phyloP scores from a whole-genome alignment of 306 rosid genomes.

The Prunus padus region DNA sequence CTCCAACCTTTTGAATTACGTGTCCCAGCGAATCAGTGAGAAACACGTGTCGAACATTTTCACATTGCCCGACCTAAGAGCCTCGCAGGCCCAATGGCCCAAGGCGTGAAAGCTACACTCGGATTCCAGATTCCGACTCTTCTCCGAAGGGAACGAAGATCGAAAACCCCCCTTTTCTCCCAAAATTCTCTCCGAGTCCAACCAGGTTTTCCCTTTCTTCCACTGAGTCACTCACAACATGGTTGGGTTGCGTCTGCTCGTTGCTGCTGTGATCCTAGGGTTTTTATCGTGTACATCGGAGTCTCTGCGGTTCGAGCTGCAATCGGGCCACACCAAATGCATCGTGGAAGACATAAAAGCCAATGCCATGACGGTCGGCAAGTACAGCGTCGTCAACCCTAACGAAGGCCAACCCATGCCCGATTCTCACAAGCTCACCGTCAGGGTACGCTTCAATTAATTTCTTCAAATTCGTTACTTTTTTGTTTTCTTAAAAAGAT shows the following conservation, averaged over 20 bases:
- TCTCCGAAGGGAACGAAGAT: not conserved
- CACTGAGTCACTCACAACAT: not conserved
- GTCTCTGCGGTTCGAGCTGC: constrained; percentile 82
- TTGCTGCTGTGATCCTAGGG: constrained; percentile 30
- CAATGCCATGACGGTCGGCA: constrained; percentile 89
- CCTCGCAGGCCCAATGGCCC: not conserved
- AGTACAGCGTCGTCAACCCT: constrained; percentile 64
- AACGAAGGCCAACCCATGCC: constrained; percentile 69
- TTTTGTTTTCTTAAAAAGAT: not conserved
- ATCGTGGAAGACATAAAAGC: constrained; percentile 80
- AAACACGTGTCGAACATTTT: not conserved
- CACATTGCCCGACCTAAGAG: not conserved
- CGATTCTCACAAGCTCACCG: constrained; percentile 69
- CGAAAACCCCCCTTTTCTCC: not conserved
- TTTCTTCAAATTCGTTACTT: not conserved
- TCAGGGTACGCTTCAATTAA: constrained; percentile 53
- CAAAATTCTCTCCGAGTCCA: not conserved
- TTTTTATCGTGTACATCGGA: constrained; percentile 46
- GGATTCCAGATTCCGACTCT: not conserved
- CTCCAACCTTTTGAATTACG: not conserved
- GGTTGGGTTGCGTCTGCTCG: constrained; percentile 14
- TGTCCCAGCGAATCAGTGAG: not conserved
- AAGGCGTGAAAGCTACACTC: not conserved
- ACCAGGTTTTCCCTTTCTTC: too few species aligned
- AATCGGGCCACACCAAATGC: constrained; percentile 86